Conservation (phyloP, 1,284 basidiomycete genomes). For the Apiotrichum domesticum region DNA sequence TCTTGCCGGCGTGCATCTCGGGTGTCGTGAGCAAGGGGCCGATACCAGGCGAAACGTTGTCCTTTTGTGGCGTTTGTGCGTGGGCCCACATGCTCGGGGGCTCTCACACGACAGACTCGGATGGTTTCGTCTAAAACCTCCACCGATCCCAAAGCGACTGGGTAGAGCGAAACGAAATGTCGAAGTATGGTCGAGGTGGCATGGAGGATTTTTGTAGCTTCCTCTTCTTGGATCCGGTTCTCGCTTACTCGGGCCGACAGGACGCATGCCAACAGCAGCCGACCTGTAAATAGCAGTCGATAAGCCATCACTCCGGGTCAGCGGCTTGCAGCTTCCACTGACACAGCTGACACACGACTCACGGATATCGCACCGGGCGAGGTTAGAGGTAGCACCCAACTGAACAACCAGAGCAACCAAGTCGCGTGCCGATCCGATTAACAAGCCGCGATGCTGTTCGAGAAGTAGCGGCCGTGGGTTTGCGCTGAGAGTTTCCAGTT, state of each 20-base stretch:
- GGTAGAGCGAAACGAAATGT: constrained; percentile 12
- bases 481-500: constrained; percentile 9
- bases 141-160: constrained; percentile 15
- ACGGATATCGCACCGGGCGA: constrained; percentile 12
- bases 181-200: constrained; percentile 12
- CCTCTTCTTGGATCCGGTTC: constrained; percentile 6
- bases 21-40: constrained; percentile 2
- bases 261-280: constrained; percentile 12
- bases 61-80: not conserved
- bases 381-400: constrained; percentile 4
- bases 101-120: constrained; percentile 8
- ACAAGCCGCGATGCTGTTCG: not conserved
- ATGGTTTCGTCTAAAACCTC: constrained; percentile 20
- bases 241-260: constrained; percentile 11
- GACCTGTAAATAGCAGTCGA: constrained; percentile 12
- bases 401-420: constrained; percentile 10
- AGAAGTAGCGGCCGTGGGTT: not conserved
- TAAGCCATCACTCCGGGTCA: constrained; percentile 10
- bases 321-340: not conserved
- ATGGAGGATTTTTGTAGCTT: constrained; percentile 12
- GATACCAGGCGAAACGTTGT: constrained; percentile 8
- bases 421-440: constrained; percentile 5
- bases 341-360: not conserved
- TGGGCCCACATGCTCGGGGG: not conserved
- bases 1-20: not conserved